Percentiles rank a stretch among this genome's conserved stretches.
Evolutionary conservation across 2,329 filamentous ascomycete genomes (phyloP).

Genomic region (Verticillium dahliae): DNA sequence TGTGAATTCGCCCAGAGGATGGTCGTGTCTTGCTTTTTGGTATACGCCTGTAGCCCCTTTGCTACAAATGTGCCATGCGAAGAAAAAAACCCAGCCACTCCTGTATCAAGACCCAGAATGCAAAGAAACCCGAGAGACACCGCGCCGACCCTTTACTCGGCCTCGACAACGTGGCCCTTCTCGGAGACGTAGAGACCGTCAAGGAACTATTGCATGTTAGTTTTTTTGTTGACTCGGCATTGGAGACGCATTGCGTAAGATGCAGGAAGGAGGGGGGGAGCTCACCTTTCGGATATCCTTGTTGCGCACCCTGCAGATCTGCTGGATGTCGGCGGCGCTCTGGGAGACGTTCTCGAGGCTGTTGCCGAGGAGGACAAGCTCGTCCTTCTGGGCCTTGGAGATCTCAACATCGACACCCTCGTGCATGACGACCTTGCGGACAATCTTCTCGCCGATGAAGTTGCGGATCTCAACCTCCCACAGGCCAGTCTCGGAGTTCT

Average conservation of each 20-base stretch:
- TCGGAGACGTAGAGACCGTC: constrained; percentile 99
- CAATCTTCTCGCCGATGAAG: constrained; percentile 99
- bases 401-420: constrained; percentile 83
- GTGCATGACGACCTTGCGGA: constrained; percentile 85
- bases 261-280: constrained; percentile 1
- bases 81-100: constrained; percentile 54
- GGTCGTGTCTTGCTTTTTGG: constrained; percentile 19
- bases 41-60: constrained; percentile 33
- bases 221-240: background rate
- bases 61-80: constrained; percentile 53
- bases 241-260: background rate
- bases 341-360: constrained; percentile 96
- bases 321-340: constrained; percentile 97
- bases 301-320: constrained; percentile 99
- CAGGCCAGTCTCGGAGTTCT: constrained; percentile 84
- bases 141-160: constrained; percentile 35
- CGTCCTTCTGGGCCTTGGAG: constrained; percentile 93
- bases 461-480: constrained; percentile 98
- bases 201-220: constrained; percentile 67
- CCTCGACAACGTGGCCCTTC: constrained; percentile 88
- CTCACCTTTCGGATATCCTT: constrained; percentile 99
- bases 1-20: background rate
- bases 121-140: constrained; percentile 33
- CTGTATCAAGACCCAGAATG: constrained; percentile 48
- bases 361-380: constrained; percentile 90